These are phyloP conservation scores for Chimonanthus salicifolius DNA, from an alignment of 164 flowering plant genomes.

Conservation along the genomic window DNA sequence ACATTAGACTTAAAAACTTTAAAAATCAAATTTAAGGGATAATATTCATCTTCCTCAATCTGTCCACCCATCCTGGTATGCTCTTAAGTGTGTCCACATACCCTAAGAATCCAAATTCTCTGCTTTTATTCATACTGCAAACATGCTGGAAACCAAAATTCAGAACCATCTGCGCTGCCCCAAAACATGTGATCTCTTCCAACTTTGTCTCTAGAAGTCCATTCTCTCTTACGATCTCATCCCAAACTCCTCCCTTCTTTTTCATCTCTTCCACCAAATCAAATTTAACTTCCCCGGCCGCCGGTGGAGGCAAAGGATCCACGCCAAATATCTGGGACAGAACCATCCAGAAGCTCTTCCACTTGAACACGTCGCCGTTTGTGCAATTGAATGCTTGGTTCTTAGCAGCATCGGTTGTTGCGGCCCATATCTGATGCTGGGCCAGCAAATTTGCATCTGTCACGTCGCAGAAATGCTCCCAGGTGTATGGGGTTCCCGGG, in stretches of 20 bases:
- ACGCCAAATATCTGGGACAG: constrained; percentile 10
- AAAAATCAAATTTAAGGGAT: constrained; percentile 4
- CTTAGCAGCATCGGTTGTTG: constrained; percentile 18
- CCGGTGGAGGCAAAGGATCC: constrained; percentile 4
- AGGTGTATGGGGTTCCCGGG: constrained; percentile 24
- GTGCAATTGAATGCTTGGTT: constrained; percentile 35
- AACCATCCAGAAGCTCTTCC: constrained; percentile 21
- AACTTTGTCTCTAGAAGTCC: constrained; percentile 18
- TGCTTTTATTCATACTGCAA: constrained; percentile 22
- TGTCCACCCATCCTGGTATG: constrained; percentile 6
- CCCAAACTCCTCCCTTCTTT: constrained; percentile 17
- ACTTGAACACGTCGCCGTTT: constrained; percentile 29
- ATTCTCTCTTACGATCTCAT: constrained; percentile 15
- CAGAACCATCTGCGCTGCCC: constrained; percentile 1
- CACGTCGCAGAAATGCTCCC: constrained; percentile 32
- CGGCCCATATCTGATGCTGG: constrained; percentile 34
- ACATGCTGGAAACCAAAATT: constrained; percentile 19
- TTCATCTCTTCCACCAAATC: constrained; percentile 13
- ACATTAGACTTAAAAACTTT: too few species aligned
- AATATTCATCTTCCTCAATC: constrained; percentile 15
- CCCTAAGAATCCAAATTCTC: constrained; percentile 20
- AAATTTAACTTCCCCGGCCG: not conserved
- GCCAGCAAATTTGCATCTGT: constrained; percentile 24
- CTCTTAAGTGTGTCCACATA: constrained; percentile 12
- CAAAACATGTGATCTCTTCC: constrained; percentile 11